These are phyloP conservation scores for Arachis monticola DNA, from an alignment of 331 rosid genomes.

Conservation along the genomic window DNA sequence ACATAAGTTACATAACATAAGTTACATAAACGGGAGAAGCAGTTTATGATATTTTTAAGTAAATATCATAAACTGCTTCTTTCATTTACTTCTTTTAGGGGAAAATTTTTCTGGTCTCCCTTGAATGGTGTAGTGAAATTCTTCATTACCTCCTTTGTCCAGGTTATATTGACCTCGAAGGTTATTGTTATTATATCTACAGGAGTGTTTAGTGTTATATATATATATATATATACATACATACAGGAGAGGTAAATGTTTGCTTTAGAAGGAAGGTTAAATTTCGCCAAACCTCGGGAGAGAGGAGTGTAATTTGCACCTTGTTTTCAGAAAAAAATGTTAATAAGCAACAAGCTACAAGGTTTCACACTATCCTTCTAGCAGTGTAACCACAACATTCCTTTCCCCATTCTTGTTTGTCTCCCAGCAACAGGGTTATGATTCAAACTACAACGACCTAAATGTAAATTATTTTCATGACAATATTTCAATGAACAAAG, in stretches of 20 bases:
- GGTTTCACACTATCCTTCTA: not conserved
- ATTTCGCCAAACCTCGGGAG: no score
- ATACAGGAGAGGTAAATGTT: no score
- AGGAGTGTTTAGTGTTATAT: no score
- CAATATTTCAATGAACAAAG: conserved; percentile 17
- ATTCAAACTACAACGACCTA: conserved; percentile 10
- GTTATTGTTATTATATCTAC: no score
- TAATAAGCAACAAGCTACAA: not conserved
- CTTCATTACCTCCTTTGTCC: no score
- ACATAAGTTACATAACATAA: not conserved
- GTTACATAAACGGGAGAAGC: not conserved
- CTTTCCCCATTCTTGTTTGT: conserved; percentile 1
- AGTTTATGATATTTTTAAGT: not conserved
- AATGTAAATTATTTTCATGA: not conserved
- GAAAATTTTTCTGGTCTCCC: no score
- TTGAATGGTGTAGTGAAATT: no score
- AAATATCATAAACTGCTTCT: not conserved
- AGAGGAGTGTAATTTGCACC: no score
- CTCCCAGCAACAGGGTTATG: conserved; percentile 12
- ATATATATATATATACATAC: no score
- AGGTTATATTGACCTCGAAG: no score
- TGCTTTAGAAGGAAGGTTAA: no score
- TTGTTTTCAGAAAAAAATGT: conserved; percentile 1
- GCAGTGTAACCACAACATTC: conserved; percentile 11
- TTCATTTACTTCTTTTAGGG: not conserved